Conservation (phyloP, 2,329 filamentous ascomycete genomes). For the Alternaria sp. region DNA sequence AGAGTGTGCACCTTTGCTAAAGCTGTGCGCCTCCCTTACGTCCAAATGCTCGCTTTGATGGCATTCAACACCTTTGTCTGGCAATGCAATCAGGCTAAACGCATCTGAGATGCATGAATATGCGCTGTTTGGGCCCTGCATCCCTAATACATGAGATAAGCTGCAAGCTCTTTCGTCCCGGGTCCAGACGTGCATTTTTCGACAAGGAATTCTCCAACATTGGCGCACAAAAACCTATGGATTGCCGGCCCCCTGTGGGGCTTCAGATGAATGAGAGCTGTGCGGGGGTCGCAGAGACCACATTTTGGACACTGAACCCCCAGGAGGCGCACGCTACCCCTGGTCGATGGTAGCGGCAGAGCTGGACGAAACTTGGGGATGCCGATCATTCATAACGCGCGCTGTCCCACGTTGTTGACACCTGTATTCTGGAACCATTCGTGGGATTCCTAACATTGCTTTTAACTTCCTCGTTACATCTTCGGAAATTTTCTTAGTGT, state of each 20-base stretch:
- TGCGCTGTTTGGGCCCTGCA: slow-evolving; percentile 6
- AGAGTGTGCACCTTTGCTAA: not conserved
- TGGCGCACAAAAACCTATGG: slow-evolving; percentile 5
- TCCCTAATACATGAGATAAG: slow-evolving; percentile 5
- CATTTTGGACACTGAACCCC: slow-evolving; percentile 15
- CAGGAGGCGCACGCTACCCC: slow-evolving; percentile 12
- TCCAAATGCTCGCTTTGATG: not conserved
- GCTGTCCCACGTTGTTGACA: slow-evolving; percentile 5
- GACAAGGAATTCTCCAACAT: slow-evolving; percentile 21
- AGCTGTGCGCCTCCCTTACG: not conserved
- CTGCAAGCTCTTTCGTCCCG: not conserved
- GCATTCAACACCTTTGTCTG: not conserved
- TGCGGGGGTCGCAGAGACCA: slow-evolving; percentile 23
- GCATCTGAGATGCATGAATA: slow-evolving; percentile 3
- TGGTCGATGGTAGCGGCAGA: slow-evolving; percentile 5
- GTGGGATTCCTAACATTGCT: not conserved
- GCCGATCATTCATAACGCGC: slow-evolving; percentile 19
- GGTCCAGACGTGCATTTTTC: slow-evolving; percentile 4
- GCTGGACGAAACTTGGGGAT: slow-evolving; percentile 6
- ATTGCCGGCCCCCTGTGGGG: slow-evolving; percentile 25
- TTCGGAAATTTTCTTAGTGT: not conserved
- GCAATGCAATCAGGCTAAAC: slow-evolving; percentile 7
- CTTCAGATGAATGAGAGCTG: slow-evolving; percentile 11
- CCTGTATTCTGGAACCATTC: not conserved
- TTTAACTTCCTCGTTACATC: not conserved